Conservation (phyloP, 2,329 filamentous ascomycete species). For the Aspergillus quadricinctus region DNA sequence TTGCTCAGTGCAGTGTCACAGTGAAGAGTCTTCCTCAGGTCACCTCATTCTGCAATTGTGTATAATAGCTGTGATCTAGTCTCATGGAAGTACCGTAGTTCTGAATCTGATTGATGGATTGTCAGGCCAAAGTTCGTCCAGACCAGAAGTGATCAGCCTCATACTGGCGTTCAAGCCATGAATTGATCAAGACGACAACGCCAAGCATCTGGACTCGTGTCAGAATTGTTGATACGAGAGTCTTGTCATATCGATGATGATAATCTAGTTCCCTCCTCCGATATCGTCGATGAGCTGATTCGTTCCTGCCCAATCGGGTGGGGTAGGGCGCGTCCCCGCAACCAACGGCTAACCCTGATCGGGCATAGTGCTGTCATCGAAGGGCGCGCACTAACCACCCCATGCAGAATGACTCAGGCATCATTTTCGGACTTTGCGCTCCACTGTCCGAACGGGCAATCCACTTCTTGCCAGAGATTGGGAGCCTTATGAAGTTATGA, state of each 20-base stretch:
- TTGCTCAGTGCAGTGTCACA: no score
- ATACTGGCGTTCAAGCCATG: background rate
- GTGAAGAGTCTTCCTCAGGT: no score
- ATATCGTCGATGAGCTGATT: conserved; percentile 6
- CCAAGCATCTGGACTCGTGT: background rate
- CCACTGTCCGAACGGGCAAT: background rate
- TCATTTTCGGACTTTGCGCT: conserved; percentile 8
- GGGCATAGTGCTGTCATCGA: conserved; percentile 27
- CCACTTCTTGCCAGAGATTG: background rate
- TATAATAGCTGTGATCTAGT: no score
- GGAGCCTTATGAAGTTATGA: background rate
- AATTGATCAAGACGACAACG: background rate
- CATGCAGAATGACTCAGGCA: conserved; percentile 2
- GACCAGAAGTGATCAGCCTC: background rate
- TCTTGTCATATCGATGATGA: background rate
- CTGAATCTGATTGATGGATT: no score
- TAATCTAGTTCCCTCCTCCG: background rate
- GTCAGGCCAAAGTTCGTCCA: no score
- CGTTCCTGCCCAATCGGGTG: conserved; percentile 5
- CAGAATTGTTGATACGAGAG: background rate
- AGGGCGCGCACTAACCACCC: conserved; percentile 22
- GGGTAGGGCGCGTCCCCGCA: conserved; percentile 4
- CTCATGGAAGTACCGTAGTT: no score
- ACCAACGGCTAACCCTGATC: conserved; percentile 7
- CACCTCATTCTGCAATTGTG: no score